Conservation (phyloP, 225 moss, liverwort and hornwort genomes). For the Rhytidiadelphus loreus region DNA sequence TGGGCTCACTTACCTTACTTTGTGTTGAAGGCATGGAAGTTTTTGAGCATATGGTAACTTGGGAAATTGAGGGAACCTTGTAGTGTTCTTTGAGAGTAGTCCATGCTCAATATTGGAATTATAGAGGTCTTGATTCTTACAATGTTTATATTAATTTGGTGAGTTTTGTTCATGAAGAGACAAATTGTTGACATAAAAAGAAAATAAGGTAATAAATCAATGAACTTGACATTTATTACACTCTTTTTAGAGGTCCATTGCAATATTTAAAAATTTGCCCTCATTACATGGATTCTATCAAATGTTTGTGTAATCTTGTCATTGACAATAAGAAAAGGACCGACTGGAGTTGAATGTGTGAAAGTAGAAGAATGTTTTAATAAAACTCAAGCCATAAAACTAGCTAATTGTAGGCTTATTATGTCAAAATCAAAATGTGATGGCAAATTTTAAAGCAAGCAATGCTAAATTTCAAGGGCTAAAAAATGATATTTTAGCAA, state of each 20-base stretch:
- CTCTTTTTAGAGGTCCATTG: not conserved
- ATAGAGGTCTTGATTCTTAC: not conserved
- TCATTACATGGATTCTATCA: not conserved
- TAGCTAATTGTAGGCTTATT: not conserved
- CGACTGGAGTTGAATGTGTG: accelerated
- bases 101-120: not conserved
- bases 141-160: not conserved
- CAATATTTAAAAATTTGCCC: not conserved
- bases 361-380: too few relatives aligned
- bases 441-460: not conserved
- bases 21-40: not conserved
- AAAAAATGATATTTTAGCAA: not conserved
- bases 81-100: not conserved
- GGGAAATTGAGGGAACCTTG: not conserved
- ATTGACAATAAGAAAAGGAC: not conserved
- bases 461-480: not conserved
- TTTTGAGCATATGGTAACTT: not conserved
- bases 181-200: not conserved
- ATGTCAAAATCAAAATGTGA: not conserved
- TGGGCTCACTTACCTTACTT: not conserved
- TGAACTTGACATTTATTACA: not conserved
- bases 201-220: too few relatives aligned
- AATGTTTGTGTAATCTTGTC: not conserved
- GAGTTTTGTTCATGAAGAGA: not conserved
- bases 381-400: too few relatives aligned